These are phyloP conservation scores for Barnettozyma wickerhamii DNA, from an alignment of 805 yeast genomes.

Conservation along the genomic window DNA sequence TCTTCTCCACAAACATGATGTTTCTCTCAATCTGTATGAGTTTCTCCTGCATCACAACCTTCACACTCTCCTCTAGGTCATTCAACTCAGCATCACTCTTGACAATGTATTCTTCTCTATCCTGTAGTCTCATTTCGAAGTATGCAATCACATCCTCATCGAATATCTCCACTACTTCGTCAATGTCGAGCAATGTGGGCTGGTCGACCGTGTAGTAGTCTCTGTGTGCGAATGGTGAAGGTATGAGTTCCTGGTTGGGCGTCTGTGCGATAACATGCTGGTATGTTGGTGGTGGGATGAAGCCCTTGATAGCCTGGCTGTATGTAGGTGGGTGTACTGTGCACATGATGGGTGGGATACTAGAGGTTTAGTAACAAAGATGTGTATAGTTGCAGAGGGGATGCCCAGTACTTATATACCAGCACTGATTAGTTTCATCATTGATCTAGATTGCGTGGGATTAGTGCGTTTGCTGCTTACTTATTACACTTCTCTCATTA, in stretches of 20 bases:
- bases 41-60: conserved; percentile 17
- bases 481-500: no score
- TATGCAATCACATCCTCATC: conserved; percentile 13
- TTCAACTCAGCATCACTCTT: conserved; percentile 12
- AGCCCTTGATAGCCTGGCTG: conserved; percentile 12
- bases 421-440: no score
- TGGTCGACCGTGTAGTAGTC: conserved; percentile 10
- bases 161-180: conserved; percentile 6
- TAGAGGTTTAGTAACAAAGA: not conserved
- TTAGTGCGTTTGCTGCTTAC: no score
- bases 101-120: conserved; percentile 1
- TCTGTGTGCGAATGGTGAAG: conserved; percentile 12
- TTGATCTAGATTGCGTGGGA: no score
- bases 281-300: conserved; percentile 23
- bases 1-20: conserved; percentile 18
- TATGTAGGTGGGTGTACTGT: conserved; percentile 16
- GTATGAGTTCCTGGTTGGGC: conserved; percentile 9
- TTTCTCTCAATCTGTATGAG: conserved; percentile 18
- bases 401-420: no score
- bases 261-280: conserved; percentile 9
- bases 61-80: conserved; percentile 10
- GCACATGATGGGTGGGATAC: not conserved
- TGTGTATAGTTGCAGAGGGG: not conserved
- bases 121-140: conserved; percentile 6
- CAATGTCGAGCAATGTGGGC: conserved; percentile 3